phyloP scores from a whole-genome alignment of 2,329 filamentous ascomycete species.

The Sclerotinia glacialis region DNA sequence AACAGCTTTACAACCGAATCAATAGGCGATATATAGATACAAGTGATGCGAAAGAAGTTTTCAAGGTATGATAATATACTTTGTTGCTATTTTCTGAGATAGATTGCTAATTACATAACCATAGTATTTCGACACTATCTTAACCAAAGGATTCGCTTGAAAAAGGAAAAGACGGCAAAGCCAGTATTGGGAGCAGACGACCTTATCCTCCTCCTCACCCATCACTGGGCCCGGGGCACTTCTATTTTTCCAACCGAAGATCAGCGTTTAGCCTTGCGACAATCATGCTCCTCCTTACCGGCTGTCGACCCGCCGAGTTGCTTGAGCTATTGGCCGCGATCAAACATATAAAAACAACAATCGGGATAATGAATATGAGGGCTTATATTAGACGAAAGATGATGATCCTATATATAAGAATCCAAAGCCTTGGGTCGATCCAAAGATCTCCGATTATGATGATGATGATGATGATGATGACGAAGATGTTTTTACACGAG shows the following conservation, averaged over 20 bases:
- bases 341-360: slow-evolving; percentile 6
- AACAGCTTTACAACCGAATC: too few relatives aligned
- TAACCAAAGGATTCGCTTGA: too few relatives aligned
- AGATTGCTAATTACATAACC: too few relatives aligned
- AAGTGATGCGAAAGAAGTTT: too few relatives aligned
- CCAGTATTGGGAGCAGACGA: too few relatives aligned
- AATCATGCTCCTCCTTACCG: background rate
- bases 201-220: too few relatives aligned
- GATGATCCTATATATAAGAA: background rate
- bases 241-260: slow-evolving; percentile 7
- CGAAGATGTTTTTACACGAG: background rate
- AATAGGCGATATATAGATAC: too few relatives aligned
- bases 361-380: slow-evolving; percentile 3
- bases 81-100: too few relatives aligned
- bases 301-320: slow-evolving; percentile 6
- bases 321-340: background rate
- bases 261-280: background rate
- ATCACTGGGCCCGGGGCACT: background rate
- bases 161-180: too few relatives aligned
- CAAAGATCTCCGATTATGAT: background rate
- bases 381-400: background rate
- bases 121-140: too few relatives aligned
- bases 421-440: background rate
- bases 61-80: too few relatives aligned
- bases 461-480: background rate